Conservation (phyloP, 1,284 basidiomycete species). For the Ustilago shanxiensis region DNA sequence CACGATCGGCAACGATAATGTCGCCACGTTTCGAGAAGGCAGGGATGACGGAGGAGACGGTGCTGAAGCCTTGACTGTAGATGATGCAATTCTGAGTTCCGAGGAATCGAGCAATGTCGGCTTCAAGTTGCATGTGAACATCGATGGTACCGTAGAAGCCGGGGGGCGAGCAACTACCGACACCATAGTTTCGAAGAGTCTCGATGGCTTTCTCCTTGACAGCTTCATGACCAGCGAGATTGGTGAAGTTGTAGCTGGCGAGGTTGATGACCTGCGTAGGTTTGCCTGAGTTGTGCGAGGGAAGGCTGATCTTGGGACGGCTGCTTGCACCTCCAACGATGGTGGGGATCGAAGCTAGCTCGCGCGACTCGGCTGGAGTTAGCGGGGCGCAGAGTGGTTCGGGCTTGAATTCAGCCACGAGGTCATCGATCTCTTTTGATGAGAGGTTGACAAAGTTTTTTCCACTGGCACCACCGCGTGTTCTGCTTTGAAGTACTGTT, state of each 20-base stretch:
- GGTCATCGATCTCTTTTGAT: constrained; percentile 96
- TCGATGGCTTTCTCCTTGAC: constrained; percentile 89
- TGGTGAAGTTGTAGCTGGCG: constrained; percentile 92
- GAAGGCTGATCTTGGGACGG: constrained; percentile 81
- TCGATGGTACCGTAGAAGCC: constrained; percentile 98
- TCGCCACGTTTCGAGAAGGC: constrained; percentile 98
- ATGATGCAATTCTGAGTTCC: constrained; percentile 89
- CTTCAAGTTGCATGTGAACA: constrained; percentile 89
- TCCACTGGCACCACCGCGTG: constrained; percentile 84
- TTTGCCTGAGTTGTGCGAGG: constrained; percentile 74
- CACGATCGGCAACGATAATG: constrained; percentile 95
- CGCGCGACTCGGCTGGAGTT: constrained; percentile 76
- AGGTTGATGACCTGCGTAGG: constrained; percentile 86
- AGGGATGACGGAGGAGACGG: constrained; percentile 92
- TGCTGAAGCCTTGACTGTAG: constrained; percentile 94
- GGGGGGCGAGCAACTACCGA: constrained; percentile 95
- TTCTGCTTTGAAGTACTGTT: constrained; percentile 88
- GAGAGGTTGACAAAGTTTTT: constrained; percentile 89
- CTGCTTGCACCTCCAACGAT: constrained; percentile 82
- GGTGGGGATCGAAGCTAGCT: constrained; percentile 81
- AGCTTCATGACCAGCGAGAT: constrained; percentile 86
- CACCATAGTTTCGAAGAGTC: constrained; percentile 89
- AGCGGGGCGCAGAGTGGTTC: constrained; percentile 83
- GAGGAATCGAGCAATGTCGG: constrained; percentile 89
- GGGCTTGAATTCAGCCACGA: constrained; percentile 94